These are phyloP conservation scores for Beauveria australis DNA, from an alignment of 2,329 filamentous ascomycete genomes.

Conservation along the genomic window DNA sequence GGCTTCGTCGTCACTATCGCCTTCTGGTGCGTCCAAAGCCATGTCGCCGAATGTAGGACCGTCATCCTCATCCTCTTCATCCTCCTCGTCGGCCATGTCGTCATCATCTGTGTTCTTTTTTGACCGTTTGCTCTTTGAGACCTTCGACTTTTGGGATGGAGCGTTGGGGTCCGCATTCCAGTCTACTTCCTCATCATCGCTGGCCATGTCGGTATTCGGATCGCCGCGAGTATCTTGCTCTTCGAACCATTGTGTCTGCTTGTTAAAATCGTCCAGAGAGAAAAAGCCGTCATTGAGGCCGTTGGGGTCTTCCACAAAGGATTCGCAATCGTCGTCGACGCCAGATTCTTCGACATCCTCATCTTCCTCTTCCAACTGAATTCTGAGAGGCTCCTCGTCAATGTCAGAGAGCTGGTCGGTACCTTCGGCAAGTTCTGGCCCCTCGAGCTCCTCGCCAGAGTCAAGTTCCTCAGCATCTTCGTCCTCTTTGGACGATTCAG, in stretches of 20 bases:
- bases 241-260: slow-evolving; percentile 82
- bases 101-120: slow-evolving; percentile 21
- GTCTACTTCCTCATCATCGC: slow-evolving; percentile 80
- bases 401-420: slow-evolving; percentile 13
- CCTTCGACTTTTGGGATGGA: slow-evolving; percentile 18
- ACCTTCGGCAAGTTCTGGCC: slow-evolving; percentile 26
- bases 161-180: slow-evolving; percentile 73
- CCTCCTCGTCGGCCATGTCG: slow-evolving; percentile 40
- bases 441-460: slow-evolving; percentile 21
- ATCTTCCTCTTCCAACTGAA: slow-evolving; percentile 33
- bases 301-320: slow-evolving; percentile 64
- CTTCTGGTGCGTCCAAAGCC: slow-evolving; percentile 64
- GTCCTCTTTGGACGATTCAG: slow-evolving; percentile 25
- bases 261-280: slow-evolving; percentile 95
- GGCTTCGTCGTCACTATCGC: slow-evolving; percentile 57
- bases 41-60: slow-evolving; percentile 80
- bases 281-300: slow-evolving; percentile 97
- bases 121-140: slow-evolving; percentile 17
- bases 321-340: slow-evolving; percentile 40
- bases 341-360: slow-evolving; percentile 40
- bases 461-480: slow-evolving; percentile 27
- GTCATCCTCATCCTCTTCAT: slow-evolving; percentile 62
- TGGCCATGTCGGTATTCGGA: slow-evolving; percentile 62
- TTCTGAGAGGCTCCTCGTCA: slow-evolving; percentile 25
- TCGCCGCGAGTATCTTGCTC: slow-evolving; percentile 74